Evolutionary conservation across 257 asterid genomes (phyloP).

Genomic region (Coffea canephora): DNA sequence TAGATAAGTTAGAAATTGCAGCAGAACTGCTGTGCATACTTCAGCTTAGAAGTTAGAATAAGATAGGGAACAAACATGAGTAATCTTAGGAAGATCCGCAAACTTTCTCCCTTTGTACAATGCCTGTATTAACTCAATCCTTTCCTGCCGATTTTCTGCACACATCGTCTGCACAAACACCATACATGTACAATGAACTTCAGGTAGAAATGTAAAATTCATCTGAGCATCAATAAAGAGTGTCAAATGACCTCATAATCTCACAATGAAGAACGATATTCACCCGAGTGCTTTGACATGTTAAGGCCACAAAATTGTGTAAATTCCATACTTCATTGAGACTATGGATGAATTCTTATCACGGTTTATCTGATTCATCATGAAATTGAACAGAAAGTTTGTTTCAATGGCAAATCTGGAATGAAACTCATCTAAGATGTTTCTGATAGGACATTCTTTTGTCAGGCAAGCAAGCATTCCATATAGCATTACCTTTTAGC

Average conservation of each 20-base stretch:
- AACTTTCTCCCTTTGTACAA: constrained; percentile 63
- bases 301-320: neutral
- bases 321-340: neutral
- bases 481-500: neutral
- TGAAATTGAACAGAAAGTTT: neutral
- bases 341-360: neutral
- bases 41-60: neutral
- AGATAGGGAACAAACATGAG: constrained; percentile 43
- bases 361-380: neutral
- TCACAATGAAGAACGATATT: too few species aligned
- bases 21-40: neutral
- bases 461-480: neutral
- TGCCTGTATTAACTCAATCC: constrained; percentile 64
- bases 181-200: constrained; percentile 1
- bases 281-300: neutral
- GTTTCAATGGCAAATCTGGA: neutral
- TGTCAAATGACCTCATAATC: neutral
- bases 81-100: constrained; percentile 65
- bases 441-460: neutral
- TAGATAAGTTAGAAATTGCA: constrained; percentile 6
- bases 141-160: constrained; percentile 60
- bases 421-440: neutral
- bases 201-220: neutral
- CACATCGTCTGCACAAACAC: constrained; percentile 63
- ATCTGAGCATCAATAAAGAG: too few species aligned